Conservation (phyloP, 2,329 filamentous ascomycete species). For the Curvularia sp. region DNA sequence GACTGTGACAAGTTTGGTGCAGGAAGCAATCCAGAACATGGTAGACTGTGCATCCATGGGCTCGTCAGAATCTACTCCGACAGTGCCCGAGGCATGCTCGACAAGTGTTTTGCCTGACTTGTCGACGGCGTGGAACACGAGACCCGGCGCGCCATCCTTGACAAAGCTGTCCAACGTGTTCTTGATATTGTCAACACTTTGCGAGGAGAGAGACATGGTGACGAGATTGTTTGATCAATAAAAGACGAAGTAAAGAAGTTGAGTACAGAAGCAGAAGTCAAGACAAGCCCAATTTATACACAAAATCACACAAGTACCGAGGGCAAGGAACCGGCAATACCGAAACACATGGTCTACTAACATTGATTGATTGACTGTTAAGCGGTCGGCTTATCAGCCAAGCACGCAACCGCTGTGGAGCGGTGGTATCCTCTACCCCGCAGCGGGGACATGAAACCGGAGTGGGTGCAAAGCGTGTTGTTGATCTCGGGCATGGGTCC, state of each 20-base stretch:
- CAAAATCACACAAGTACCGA: neutral
- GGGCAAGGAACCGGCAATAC: neutral
- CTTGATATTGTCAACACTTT: conserved; percentile 46
- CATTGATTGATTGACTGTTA: neutral
- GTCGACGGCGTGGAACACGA: conserved; percentile 57
- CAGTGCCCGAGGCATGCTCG: conserved; percentile 53
- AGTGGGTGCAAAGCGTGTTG: neutral
- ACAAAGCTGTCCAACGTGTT: conserved; percentile 44
- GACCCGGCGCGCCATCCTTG: conserved; percentile 50
- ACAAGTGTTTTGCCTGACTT: conserved; percentile 53
- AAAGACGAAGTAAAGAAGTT: neutral
- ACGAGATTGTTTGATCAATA: neutral
- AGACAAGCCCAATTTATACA: neutral
- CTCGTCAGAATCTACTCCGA: conserved; percentile 51
- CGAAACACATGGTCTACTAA: neutral
- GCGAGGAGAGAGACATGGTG: conserved; percentile 41
- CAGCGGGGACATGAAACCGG: conserved; percentile 4
- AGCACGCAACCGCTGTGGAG: neutral
- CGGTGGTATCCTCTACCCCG: conserved; percentile 7
- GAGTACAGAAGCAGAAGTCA: neutral
- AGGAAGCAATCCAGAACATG: conserved; percentile 65
- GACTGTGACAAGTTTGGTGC: conserved; percentile 52
- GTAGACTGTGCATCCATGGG: conserved; percentile 64
- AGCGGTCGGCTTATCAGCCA: neutral
- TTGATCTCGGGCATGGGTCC: neutral